Evolutionary conservation across 2,329 filamentous ascomycete genomes (phyloP).

Genomic region (Penicillium sp.): DNA sequence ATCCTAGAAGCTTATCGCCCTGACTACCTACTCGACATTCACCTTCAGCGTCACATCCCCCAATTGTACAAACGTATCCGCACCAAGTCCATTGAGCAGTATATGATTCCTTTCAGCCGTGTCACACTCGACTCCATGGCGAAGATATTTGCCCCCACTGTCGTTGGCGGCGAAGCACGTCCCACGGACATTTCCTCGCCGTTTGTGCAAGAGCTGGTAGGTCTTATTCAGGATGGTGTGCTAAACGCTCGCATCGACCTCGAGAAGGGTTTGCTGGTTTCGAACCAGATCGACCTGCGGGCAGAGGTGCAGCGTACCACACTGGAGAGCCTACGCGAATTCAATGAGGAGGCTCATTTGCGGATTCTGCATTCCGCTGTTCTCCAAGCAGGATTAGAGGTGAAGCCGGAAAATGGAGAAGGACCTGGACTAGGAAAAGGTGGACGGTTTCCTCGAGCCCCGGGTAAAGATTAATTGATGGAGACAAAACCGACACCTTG

Average conservation of each 20-base stretch:
- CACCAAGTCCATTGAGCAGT: slow-evolving; percentile 85
- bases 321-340: slow-evolving; percentile 58
- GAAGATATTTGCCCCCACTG: slow-evolving; percentile 57
- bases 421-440: slow-evolving; percentile 1
- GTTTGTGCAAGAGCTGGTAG: slow-evolving; percentile 56
- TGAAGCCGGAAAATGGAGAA: slow-evolving; percentile 37
- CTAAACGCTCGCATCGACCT: slow-evolving; percentile 76
- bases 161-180: slow-evolving; percentile 39
- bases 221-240: slow-evolving; percentile 63
- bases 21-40: slow-evolving; percentile 84
- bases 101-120: slow-evolving; percentile 80
- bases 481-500: background rate
- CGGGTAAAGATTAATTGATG: background rate
- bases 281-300: slow-evolving; percentile 58
- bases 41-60: slow-evolving; percentile 66
- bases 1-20: slow-evolving; percentile 71
- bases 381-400: slow-evolving; percentile 63
- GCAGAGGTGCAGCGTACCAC: slow-evolving; percentile 61
- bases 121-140: slow-evolving; percentile 74
- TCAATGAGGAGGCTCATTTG: slow-evolving; percentile 66
- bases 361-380: slow-evolving; percentile 71
- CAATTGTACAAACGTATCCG: slow-evolving; percentile 66
- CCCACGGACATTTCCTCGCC: slow-evolving; percentile 51
- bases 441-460: background rate
- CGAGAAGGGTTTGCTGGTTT: slow-evolving; percentile 70